Percentiles rank a stretch among this genome's conserved stretches.
Evolutionary conservation across 805 yeast species (phyloP).

Genomic region (Barnettozyma sp.): DNA sequence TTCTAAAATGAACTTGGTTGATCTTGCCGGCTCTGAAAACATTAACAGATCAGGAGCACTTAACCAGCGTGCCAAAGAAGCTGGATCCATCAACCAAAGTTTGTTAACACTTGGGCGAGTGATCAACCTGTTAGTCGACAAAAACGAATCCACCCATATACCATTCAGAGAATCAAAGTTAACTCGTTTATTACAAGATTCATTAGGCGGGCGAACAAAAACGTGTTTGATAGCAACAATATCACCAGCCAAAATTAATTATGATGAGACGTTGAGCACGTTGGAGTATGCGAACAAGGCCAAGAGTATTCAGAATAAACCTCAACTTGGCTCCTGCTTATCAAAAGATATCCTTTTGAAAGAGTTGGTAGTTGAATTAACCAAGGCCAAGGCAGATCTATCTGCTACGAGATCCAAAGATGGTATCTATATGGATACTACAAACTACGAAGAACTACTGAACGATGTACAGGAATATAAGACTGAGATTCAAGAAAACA

Average conservation of each 20-base stretch:
- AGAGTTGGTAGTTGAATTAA: slow-evolving; percentile 42
- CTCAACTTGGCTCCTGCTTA: slow-evolving; percentile 53
- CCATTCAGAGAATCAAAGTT: slow-evolving; percentile 83
- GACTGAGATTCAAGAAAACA: slow-evolving; percentile 42
- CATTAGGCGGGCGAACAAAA: slow-evolving; percentile 82
- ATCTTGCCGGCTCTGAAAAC: slow-evolving; percentile 93
- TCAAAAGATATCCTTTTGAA: slow-evolving; percentile 44
- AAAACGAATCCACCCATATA: slow-evolving; percentile 51
- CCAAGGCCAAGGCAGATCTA: slow-evolving; percentile 48
- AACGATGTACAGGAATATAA: slow-evolving; percentile 42
- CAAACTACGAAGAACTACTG: slow-evolving; percentile 47
- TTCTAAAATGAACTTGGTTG: slow-evolving; percentile 82
- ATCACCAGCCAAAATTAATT: slow-evolving; percentile 69
- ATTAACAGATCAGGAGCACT: slow-evolving; percentile 83
- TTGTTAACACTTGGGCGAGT: slow-evolving; percentile 84
- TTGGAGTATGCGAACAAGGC: slow-evolving; percentile 86
- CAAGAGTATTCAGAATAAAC: slow-evolving; percentile 66
- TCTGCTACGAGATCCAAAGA: slow-evolving; percentile 55
- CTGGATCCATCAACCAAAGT: slow-evolving; percentile 89
- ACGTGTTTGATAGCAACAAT: slow-evolving; percentile 84
- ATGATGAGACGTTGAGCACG: slow-evolving; percentile 82
- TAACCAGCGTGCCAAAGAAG: slow-evolving; percentile 83
- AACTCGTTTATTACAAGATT: slow-evolving; percentile 68
- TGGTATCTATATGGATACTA: slow-evolving; percentile 58
- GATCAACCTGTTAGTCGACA: slow-evolving; percentile 64